Base-by-base conservation (phyloP, 345 rosid species). In the Brassica carinata region DNA sequence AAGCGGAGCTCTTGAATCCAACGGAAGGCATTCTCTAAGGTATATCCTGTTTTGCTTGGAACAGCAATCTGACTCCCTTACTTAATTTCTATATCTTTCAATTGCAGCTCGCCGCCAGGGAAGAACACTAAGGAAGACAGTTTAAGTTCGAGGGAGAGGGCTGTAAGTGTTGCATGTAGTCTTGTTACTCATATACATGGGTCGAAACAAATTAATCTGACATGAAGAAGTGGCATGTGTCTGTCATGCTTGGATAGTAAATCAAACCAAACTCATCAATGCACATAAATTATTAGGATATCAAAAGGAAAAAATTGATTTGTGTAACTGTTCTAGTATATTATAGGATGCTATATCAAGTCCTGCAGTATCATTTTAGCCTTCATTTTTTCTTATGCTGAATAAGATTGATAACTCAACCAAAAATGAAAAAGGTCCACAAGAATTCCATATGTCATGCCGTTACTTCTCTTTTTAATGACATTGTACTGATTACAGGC, bases 141-240 rank as follows among this genome's bases (percentile, higher is more conserved):
- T 82, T 87, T 91, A 77, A 95, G 96, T 84, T 92, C 99, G 58
- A 87, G 85, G 84, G 99, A 96, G 89, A 92, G 99, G 85, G 97
- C 97, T 72, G 99, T 93, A 89, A 92, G 98, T 91, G 66, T 80
- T 84, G 27, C 67, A 45, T 69, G 55, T 74, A 73, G 55, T 68
- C 63, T 66, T 84, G 59, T 83, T 76, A 36, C 70, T 27, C 66
- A n/a, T n/a, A 59, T 67, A 15, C 63, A 61, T 81, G 51, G 48
- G 61, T 69, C 76, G 31, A 81, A 51, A 70, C 14, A 69, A 69
- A 13, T 62, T 70, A 79, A 33, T 62, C 8, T 48, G 57, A 67
- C 58, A 74, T 61, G 58, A 68, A 45, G 36, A 68, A 45, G 23
- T 36, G 48, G 6, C 65, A 68, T 74, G 43, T 19, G n/a, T 64